phyloP scores from a whole-genome alignment of 2,329 filamentous ascomycete species.

The Fusarium algeriense region DNA sequence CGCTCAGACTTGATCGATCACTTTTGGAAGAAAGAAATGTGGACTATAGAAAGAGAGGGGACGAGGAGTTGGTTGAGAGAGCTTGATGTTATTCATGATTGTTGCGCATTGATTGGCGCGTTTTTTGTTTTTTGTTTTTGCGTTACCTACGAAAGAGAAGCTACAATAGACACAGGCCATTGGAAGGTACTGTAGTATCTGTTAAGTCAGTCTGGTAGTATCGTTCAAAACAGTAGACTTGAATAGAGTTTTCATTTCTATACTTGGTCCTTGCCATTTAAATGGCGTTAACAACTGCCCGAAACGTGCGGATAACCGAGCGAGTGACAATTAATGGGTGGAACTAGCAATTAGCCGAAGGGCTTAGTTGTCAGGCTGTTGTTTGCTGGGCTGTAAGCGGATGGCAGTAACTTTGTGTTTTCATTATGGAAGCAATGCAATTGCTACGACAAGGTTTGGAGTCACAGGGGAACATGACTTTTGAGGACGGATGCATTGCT shows the following conservation, averaged over 20 bases:
- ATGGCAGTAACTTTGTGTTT: background rate
- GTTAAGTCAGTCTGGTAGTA: background rate
- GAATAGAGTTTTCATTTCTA: background rate
- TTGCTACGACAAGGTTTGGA: background rate
- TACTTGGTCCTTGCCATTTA: background rate
- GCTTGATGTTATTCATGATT: constrained; percentile 6
- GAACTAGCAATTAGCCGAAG: constrained; percentile 32
- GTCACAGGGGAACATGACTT: background rate
- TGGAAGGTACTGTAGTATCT: constrained; percentile 1
- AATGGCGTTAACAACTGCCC: background rate
- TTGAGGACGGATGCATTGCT: background rate
- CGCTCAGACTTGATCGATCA: constrained; percentile 33
- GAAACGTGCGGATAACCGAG: constrained; percentile 7
- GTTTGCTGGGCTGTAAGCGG: constrained; percentile 5
- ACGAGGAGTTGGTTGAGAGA: constrained; percentile 8
- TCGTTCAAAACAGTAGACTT: background rate
- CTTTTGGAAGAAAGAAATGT: background rate
- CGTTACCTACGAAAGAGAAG: background rate
- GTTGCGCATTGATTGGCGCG: constrained; percentile 11
- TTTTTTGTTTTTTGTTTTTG: no score
- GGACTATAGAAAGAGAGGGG: background rate
- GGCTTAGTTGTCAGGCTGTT: constrained; percentile 31
- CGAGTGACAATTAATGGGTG: background rate
- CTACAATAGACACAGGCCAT: constrained; percentile 2
- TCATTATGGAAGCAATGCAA: background rate